Evolutionary conservation across 805 yeast genomes (phyloP), one percentile per base, ranked within the genome.

Genomic region (Blastobotrys mokoenaii): DNA sequence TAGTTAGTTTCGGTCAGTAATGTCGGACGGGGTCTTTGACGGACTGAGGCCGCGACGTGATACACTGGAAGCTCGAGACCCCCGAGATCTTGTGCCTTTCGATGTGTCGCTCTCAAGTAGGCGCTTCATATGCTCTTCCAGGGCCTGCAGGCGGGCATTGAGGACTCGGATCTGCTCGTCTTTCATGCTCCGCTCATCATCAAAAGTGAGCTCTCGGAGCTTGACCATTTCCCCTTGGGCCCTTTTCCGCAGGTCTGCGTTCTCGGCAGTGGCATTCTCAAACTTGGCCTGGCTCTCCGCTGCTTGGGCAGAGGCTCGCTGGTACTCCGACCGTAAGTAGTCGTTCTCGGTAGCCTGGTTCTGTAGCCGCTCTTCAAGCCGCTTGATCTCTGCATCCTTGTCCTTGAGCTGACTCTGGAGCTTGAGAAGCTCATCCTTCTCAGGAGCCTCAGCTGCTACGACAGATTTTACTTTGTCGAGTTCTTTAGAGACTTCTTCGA

Each of bases 341-440:
- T 68, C 74, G 39, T 70, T 73, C 54, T 87, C 95, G 31, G 76
- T 77, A 1, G 61, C 60, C 37, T 71, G 69, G 4, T 79, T 68
- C 20, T 70, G 71, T 1, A 73, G 55, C 49, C 70, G 71, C 11
- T 66, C 62, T n/a, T 71, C 62, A 38, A 71, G 61, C 25, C 62
- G 69, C 29, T 65, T 62, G 2, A 81, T 63, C 42, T 71, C 68
- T 5, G 70, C 70, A 47, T 72, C 70, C 31, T 80, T 56, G 4
- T 69, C 68, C 56, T 72, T 63, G n/a, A 71, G 69, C 46, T 67
- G 61, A 20, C 60, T 48, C 49, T 76, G 74, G 50, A 66, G 69
- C 14, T 51, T 49, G 20, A 69, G 61, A 51, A 66, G 65, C 43
- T 38, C 53, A 47, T 36, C 37, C 49, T 35, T 47, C 49, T 46